Percentiles rank a stretch among this genome's conserved stretches.
Conservation (phyloP, 73 alveolate genomes). For the Urostyla sp. region DNA sequence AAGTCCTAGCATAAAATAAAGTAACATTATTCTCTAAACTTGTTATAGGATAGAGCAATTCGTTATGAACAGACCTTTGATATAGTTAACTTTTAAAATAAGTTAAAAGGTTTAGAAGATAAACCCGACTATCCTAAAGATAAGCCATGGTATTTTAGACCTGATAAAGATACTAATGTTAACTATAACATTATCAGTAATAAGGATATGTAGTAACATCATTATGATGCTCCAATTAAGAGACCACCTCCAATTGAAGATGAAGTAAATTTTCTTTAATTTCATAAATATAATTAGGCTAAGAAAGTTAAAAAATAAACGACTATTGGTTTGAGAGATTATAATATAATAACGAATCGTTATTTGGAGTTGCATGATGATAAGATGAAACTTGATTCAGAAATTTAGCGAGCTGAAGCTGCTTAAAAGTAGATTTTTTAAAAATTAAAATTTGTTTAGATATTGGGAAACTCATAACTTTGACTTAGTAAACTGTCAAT, state of each 20-base stretch:
- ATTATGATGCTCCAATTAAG: slow-evolving; percentile 87
- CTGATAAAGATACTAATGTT: slow-evolving; percentile 53
- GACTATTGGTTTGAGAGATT: slow-evolving; percentile 84
- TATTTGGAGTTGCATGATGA: slow-evolving; percentile 85
- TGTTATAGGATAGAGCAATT: slow-evolving; percentile 82
- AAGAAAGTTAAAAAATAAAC: slow-evolving; percentile 64
- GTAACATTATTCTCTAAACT: slow-evolving; percentile 35
- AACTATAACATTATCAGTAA: slow-evolving; percentile 84
- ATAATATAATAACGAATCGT: slow-evolving; percentile 82
- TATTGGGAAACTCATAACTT: slow-evolving; percentile 91
- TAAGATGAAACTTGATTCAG: slow-evolving; percentile 81
- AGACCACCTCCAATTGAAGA: slow-evolving; percentile 73
- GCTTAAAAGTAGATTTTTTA: too few species aligned
- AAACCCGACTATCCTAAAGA: slow-evolving; percentile 91
- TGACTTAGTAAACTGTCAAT: slow-evolving; percentile 82
- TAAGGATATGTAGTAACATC: slow-evolving; percentile 81
- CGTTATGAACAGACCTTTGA: slow-evolving; percentile 90
- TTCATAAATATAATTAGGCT: neutral
- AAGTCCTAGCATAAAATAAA: slow-evolving; percentile 82
- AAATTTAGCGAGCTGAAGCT: slow-evolving; percentile 83
- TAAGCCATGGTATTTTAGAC: slow-evolving; percentile 75
- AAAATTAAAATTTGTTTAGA: too few species aligned
- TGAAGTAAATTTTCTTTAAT: slow-evolving; percentile 1
- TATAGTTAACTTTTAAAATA: slow-evolving; percentile 86
- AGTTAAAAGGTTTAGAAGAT: slow-evolving; percentile 91